Evolutionary conservation across 2,329 filamentous ascomycete species (phyloP).

Genomic region (Xylariaceae sp.): DNA sequence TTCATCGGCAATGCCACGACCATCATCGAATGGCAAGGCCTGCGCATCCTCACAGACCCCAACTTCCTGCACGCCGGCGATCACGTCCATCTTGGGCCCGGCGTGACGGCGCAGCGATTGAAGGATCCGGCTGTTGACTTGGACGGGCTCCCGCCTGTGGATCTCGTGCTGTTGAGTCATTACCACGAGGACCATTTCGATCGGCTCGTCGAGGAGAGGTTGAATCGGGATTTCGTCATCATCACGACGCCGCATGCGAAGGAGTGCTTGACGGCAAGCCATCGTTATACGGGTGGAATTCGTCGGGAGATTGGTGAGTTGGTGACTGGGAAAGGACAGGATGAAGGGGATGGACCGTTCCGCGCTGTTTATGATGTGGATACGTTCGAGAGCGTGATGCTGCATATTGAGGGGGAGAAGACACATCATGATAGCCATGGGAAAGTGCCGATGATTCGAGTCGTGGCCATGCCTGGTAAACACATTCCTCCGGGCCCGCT

Average conservation of each 20-base stretch:
- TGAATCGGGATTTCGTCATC: constrained; percentile 51
- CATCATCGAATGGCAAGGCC: constrained; percentile 47
- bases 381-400: constrained; percentile 47
- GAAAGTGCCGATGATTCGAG: constrained; percentile 42
- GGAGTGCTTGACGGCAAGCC: constrained; percentile 39
- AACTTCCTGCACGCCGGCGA: constrained; percentile 63
- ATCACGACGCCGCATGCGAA: constrained; percentile 59
- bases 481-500: constrained; percentile 47
- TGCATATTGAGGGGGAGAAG: constrained; percentile 30
- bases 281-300: constrained; percentile 22
- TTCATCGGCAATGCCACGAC: constrained; percentile 55
- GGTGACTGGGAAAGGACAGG: neutral
- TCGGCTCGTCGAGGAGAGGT: constrained; percentile 34
- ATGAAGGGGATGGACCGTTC: constrained; percentile 43
- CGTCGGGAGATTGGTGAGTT: neutral
- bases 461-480: constrained; percentile 61
- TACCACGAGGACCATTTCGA: constrained; percentile 54
- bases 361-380: constrained; percentile 50
- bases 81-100: constrained; percentile 61
- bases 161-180: constrained; percentile 56
- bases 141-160: constrained; percentile 53
- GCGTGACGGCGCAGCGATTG: constrained; percentile 48
- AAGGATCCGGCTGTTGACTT: constrained; percentile 58
- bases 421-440: constrained; percentile 31
- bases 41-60: constrained; percentile 53